phyloP scores from a whole-genome alignment of 208 protist genomes.

The Porcisia deanei region DNA sequence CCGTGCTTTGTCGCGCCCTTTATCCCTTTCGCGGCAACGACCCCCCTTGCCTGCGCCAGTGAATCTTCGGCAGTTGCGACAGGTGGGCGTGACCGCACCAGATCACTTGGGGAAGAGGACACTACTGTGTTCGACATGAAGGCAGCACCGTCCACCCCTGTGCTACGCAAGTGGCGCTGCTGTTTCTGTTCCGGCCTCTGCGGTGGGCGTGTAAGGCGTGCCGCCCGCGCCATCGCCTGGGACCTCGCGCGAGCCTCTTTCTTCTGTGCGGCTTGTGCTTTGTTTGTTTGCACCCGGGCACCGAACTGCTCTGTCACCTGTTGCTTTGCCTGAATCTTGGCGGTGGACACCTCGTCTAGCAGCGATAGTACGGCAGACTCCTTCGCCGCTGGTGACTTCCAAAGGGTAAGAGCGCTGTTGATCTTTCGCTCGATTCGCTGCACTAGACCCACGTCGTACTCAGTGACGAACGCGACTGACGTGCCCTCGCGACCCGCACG shows the following conservation, averaged over 20 bases:
- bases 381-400: slow-evolving; percentile 50
- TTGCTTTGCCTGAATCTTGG: slow-evolving; percentile 82
- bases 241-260: slow-evolving; percentile 17
- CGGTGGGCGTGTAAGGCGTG: not conserved
- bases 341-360: slow-evolving; percentile 80
- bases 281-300: slow-evolving; percentile 57
- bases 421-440: slow-evolving; percentile 66
- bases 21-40: not conserved
- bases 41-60: not conserved
- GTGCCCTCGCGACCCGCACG: slow-evolving; percentile 80
- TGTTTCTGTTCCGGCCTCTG: not conserved
- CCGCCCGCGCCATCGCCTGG: slow-evolving; percentile 9
- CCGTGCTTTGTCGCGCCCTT: not conserved
- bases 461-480: slow-evolving; percentile 76
- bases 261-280: slow-evolving; percentile 57
- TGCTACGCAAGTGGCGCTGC: not conserved
- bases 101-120: not conserved
- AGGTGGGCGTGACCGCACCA: not conserved
- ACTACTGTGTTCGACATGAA: not conserved
- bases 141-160: not conserved
- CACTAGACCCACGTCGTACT: slow-evolving; percentile 81
- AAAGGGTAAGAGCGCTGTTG: slow-evolving; percentile 37
- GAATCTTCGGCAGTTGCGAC: not conserved
- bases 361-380: slow-evolving; percentile 64
- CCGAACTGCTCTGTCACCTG: slow-evolving; percentile 81